A percentile compares a stretch with the other conserved stretches of the same genome.
Conservation (phyloP, 257 asterid genomes). For the Haberlea rhodopensis region DNA sequence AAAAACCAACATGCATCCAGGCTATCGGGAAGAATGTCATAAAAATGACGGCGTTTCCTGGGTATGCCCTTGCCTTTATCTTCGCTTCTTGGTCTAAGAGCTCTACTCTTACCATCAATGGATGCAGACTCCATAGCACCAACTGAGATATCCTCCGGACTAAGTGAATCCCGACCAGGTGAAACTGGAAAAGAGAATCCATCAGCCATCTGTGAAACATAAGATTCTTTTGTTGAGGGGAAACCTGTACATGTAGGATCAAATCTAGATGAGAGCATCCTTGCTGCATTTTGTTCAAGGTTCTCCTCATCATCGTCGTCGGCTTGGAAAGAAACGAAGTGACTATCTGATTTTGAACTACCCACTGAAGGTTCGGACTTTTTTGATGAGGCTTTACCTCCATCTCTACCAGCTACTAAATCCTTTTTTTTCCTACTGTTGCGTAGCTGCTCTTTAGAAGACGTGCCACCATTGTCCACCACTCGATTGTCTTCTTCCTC, state of each 20-base stretch:
- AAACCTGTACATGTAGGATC: constrained; percentile 95
- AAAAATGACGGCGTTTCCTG: constrained; percentile 93
- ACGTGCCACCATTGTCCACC: constrained; percentile 37
- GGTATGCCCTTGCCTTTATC: constrained; percentile 49
- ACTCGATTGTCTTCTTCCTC: constrained; percentile 35
- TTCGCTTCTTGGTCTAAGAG: constrained; percentile 71
- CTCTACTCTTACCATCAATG: constrained; percentile 57
- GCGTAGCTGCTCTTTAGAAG: constrained; percentile 41
- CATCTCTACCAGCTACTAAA: constrained; percentile 33
- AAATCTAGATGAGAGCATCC: constrained; percentile 98
- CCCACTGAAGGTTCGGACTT: constrained; percentile 47
- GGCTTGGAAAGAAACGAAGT: constrained; percentile 44
- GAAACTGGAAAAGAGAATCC: constrained; percentile 47
- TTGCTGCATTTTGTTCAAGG: constrained; percentile 92
- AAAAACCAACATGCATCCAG: constrained; percentile 73
- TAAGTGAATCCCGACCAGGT: constrained; percentile 43
- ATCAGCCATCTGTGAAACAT: constrained; percentile 42
- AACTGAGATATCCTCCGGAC: constrained; percentile 42
- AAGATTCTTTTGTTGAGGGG: constrained; percentile 49
- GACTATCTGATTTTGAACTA: constrained; percentile 41
- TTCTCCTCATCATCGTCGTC: constrained; percentile 95
- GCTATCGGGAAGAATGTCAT: constrained; percentile 60
- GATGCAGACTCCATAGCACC: constrained; percentile 50
- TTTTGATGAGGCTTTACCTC: constrained; percentile 38
- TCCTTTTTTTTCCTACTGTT: constrained; percentile 51